phyloP scores from a whole-genome alignment of 208 protist species.

The Giardia duodenalis region DNA sequence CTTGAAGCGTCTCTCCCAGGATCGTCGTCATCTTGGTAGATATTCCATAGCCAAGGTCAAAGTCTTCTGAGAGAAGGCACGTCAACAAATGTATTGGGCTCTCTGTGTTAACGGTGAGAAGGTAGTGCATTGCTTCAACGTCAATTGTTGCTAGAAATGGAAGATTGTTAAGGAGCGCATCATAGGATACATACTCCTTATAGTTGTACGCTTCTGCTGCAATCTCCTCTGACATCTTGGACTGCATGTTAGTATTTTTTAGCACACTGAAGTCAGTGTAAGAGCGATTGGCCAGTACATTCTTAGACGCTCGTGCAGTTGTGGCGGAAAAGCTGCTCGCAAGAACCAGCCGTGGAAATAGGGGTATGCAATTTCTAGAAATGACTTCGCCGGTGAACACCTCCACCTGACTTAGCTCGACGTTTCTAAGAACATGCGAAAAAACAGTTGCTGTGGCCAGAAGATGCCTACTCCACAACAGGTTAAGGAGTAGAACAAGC shows the following conservation, averaged over 20 bases:
- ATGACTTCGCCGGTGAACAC: background rate
- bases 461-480: background rate
- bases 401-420: background rate
- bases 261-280: background rate
- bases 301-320: background rate
- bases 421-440: background rate
- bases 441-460: background rate
- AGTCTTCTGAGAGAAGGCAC: background rate
- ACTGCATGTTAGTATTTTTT: background rate
- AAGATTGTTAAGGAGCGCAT: background rate
- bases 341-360: background rate
- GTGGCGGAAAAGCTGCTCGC: no score
- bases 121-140: background rate
- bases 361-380: background rate
- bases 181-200: background rate
- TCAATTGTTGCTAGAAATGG: background rate
- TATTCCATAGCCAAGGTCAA: background rate
- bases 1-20: background rate
- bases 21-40: background rate
- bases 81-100: background rate
- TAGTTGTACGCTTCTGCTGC: background rate
- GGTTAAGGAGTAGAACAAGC: background rate
- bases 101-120: background rate
- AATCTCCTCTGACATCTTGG: background rate
- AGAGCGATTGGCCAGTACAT: background rate